Conservation (phyloP, 306 rosid species). For the Oemleria cerasiformis region DNA sequence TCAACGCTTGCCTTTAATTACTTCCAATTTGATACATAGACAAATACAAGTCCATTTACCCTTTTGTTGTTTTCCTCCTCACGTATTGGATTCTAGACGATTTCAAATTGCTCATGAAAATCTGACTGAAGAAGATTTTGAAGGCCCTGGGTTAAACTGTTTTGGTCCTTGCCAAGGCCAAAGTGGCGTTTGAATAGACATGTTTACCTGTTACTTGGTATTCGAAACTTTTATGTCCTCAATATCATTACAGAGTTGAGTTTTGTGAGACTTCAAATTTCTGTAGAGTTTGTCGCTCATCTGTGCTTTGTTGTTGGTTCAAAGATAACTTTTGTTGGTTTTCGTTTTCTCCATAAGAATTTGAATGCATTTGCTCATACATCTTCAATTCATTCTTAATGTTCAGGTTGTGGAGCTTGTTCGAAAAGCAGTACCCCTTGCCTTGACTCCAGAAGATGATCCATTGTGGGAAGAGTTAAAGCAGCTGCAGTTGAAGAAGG, state of each 20-base stretch:
- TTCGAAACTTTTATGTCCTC: neutral
- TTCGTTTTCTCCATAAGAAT: neutral
- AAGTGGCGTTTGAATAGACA: neutral
- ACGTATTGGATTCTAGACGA: neutral
- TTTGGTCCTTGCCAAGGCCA: neutral
- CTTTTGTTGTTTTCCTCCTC: neutral
- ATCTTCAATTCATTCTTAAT: constrained; percentile 5
- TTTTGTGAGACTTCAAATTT: neutral
- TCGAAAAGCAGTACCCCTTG: constrained; percentile 73
- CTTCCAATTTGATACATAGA: neutral
- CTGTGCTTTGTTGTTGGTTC: neutral
- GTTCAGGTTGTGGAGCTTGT: constrained; percentile 78
- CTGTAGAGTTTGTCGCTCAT: neutral
- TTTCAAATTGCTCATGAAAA: neutral
- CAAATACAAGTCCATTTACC: neutral
- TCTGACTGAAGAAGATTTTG: neutral
- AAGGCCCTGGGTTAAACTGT: neutral
- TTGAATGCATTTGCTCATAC: constrained; percentile 7
- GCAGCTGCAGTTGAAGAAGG: constrained; percentile 55
- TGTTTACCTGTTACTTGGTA: too few species aligned
- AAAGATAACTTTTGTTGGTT: neutral
- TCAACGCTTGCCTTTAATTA: neutral
- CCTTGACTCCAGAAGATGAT: constrained; percentile 54
- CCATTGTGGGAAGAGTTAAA: constrained; percentile 60
- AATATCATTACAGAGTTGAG: neutral